phyloP scores from a whole-genome alignment of 352 stramenopile genomes.

The Globisporangium alternatum region DNA sequence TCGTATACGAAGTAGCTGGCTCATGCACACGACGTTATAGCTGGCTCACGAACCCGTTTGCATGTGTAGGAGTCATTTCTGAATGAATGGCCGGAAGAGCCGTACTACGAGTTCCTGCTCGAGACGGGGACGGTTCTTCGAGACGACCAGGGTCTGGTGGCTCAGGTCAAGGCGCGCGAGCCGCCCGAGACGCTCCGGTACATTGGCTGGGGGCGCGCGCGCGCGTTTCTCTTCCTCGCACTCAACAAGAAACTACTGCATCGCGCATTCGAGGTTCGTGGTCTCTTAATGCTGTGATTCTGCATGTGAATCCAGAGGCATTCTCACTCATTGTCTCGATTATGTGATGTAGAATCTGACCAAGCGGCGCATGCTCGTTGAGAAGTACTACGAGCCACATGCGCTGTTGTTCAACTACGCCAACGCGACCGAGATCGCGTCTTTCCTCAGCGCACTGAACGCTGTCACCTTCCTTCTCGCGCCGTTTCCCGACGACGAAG shows the following conservation, averaged over 20 bases:
- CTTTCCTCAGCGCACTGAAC: slow-evolving; percentile 69
- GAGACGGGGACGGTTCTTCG: slow-evolving; percentile 57
- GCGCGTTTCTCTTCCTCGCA: slow-evolving; percentile 59
- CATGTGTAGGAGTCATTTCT: slow-evolving; percentile 36
- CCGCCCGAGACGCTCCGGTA: slow-evolving; percentile 35
- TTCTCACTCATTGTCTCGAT: slow-evolving; percentile 4
- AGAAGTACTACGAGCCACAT: slow-evolving; percentile 58
- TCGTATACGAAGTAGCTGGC: no score
- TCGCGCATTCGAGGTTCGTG: slow-evolving; percentile 48
- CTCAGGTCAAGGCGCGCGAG: slow-evolving; percentile 36
- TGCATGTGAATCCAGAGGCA: not conserved
- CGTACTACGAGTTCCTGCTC: slow-evolving; percentile 70
- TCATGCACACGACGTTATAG: no score
- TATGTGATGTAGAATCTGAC: slow-evolving; percentile 47
- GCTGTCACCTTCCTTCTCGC: slow-evolving; percentile 59
- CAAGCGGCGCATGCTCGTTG: slow-evolving; percentile 57
- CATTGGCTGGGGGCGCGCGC: slow-evolving; percentile 67
- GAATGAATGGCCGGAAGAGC: slow-evolving; percentile 58
- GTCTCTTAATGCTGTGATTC: no score
- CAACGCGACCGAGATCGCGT: slow-evolving; percentile 42
- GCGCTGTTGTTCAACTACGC: slow-evolving; percentile 70
- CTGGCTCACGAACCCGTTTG: not conserved
- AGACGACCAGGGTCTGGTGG: slow-evolving; percentile 67
- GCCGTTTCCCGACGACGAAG: slow-evolving; percentile 22
- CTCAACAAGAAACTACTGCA: slow-evolving; percentile 78